Evolutionary conservation across 2,329 filamentous ascomycete genomes (phyloP), one percentile per base, ranked within the genome.

Genomic region (Dactylonectria macrodidyma): DNA sequence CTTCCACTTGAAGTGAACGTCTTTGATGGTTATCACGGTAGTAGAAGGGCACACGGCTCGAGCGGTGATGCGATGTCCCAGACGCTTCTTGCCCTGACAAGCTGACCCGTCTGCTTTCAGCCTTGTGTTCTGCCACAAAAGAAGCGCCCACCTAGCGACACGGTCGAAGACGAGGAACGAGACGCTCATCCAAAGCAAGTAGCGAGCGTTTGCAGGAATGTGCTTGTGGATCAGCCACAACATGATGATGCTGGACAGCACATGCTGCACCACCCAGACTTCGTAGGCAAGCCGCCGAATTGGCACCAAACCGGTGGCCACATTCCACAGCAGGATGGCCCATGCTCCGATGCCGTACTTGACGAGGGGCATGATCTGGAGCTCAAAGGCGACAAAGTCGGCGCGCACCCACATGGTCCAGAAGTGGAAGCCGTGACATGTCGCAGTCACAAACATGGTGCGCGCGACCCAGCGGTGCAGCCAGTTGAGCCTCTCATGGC

Each of bases 401-500:
- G 88, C 85, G 11, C 82, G 82, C 30, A 85, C 85, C 89, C 91
- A 93, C 75, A 91, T 86, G 3, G 83, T 82, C 80, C 90, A 90
- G 77, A 93, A 93, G 77, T 92, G 89, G 72, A 89, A 92, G 67
- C 92, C 91, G 73, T 94, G 92, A 3, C 93, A 85, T 1, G 90
- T 90, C 2, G 88, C 89, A 0, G 90, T 92, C 16, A 93, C 81
- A 41, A 93, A 86, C 81, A 93, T 88, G 62, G 90, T 91, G 66
- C 92, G 86, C 3, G 89, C 90, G 10, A 91, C 88, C 91, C 92
- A 94, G 67, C 92, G 87, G 74, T 94, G 92, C 59, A 93, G 80
- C 91, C 91, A 93, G 77, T 92, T 93, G 65, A 93, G 82, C 9
- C 90, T 86, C 79, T 93, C 91, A 74, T 93, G 89, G 67, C 90